Evolutionary conservation across 1,284 basidiomycete species (phyloP), one percentile per base, ranked within the genome.

Genomic region (Stereum hirsutum): DNA sequence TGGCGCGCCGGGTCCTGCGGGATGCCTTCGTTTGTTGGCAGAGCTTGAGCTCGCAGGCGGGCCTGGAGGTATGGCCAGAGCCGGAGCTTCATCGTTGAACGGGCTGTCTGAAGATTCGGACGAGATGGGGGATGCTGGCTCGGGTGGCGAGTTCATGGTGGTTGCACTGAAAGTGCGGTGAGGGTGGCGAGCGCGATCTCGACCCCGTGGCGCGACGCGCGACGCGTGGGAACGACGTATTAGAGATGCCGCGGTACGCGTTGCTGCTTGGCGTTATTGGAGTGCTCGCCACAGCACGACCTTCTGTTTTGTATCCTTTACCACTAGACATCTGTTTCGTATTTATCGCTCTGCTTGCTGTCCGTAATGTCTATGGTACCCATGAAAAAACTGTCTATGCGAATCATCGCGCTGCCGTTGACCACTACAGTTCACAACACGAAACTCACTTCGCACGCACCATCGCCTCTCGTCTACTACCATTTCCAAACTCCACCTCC

Each of bases 371-470:
- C 52, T 34, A 15, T 52, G 12, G 20, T 52, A 34, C 43, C 49
- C 14, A 57, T 53, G 40, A 49, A 53, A 31, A 58, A 51, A 46
- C 57, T 58, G 35, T 56, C 62, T 10, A 57, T 72, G 60, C 70
- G 70, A 44, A 72, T 73, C 48, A 60, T 74, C 44, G 68, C 71
- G 39, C 60, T 73, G 6, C 70, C 70, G 33, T 57, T 73, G 44
- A 55, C 64, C 2, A 52, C 49, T 31, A 39, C 50, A n/a, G 47
- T 55, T 15, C 55, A 53, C 41, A 31, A 49, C 44, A 49, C 48
- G 26, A 40, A 23, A 23, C 46, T 33, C 26, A 21, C 42, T 42
- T 46, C 34, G 14, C 45, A 34, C 46, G 41, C 34, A 43, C 36
- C 46, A 23, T 34, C 58, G 15, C 56, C 62, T 20, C 54, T 72